phyloP scores from a whole-genome alignment of 1,284 basidiomycete species.

The Schizophyllum amplum region DNA sequence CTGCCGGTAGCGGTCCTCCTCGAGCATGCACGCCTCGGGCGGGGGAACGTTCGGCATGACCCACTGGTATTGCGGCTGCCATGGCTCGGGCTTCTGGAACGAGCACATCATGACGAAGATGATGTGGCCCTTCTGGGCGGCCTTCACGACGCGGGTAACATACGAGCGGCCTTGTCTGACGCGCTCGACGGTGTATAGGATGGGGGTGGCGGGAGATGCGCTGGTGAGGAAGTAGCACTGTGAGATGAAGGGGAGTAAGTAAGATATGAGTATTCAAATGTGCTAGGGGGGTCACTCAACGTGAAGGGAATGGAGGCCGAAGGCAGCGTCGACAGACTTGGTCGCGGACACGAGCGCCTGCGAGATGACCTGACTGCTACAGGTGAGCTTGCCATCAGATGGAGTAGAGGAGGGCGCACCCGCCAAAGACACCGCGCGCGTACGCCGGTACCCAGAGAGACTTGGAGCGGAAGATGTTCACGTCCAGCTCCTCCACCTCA shows the following conservation, averaged over 20 bases:
- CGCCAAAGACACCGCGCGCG: constrained; percentile 81
- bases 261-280: not conserved
- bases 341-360: constrained; percentile 79
- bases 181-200: constrained; percentile 82
- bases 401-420: constrained; percentile 25
- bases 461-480: constrained; percentile 68
- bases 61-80: constrained; percentile 62
- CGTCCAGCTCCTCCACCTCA: constrained; percentile 75
- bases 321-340: constrained; percentile 60
- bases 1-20: constrained; percentile 38
- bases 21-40: constrained; percentile 61
- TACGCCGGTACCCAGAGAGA: constrained; percentile 60
- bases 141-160: constrained; percentile 64
- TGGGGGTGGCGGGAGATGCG: constrained; percentile 69
- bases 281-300: constrained; percentile 29
- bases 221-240: constrained; percentile 80
- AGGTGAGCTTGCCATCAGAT: not conserved
- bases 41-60: constrained; percentile 50
- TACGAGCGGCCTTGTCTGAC: constrained; percentile 77
- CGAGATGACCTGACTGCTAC: constrained; percentile 70
- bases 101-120: constrained; percentile 85
- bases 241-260: not conserved
- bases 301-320: constrained; percentile 70
- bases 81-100: constrained; percentile 75
- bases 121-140: constrained; percentile 61